phyloP scores from a whole-genome alignment of 768 basidiomycete species.

The Lyophyllum shimeji region DNA sequence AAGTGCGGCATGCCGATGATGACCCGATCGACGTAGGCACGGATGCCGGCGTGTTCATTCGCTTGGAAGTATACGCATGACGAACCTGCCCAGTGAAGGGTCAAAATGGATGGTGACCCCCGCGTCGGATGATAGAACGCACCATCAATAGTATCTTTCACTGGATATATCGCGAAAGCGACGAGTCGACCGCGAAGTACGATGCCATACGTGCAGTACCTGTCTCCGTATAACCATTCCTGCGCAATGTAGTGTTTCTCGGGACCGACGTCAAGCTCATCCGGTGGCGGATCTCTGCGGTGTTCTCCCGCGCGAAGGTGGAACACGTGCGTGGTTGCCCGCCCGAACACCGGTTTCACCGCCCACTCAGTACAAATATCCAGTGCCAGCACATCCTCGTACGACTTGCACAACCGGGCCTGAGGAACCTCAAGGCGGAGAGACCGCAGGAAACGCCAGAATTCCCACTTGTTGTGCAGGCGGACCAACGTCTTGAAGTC shows the following conservation, averaged over 20 bases:
- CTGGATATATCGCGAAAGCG: slow-evolving; percentile 17
- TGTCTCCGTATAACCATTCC: slow-evolving; percentile 17
- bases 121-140: background rate
- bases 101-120: background rate
- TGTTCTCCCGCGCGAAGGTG: background rate
- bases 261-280: slow-evolving; percentile 11
- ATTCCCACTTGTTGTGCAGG: slow-evolving; percentile 23
- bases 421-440: slow-evolving; percentile 6
- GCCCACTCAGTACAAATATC: background rate
- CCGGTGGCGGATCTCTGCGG: slow-evolving; percentile 8
- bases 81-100: background rate
- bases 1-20: slow-evolving; percentile 8
- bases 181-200: slow-evolving; percentile 14
- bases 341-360: background rate
- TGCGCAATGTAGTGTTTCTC: slow-evolving; percentile 20
- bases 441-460: slow-evolving; percentile 11
- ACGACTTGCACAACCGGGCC: background rate
- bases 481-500: slow-evolving; percentile 16
- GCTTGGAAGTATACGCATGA: background rate
- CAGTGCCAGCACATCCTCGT: background rate
- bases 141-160: slow-evolving; percentile 22
- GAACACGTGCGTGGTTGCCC: background rate
- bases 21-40: slow-evolving; percentile 8
- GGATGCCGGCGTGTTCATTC: background rate
- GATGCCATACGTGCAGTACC: slow-evolving; percentile 21